Evolutionary conservation across 768 basidiomycete species (phyloP), one percentile per base, ranked within the genome.

Genomic region (Tricholoma sp.): DNA sequence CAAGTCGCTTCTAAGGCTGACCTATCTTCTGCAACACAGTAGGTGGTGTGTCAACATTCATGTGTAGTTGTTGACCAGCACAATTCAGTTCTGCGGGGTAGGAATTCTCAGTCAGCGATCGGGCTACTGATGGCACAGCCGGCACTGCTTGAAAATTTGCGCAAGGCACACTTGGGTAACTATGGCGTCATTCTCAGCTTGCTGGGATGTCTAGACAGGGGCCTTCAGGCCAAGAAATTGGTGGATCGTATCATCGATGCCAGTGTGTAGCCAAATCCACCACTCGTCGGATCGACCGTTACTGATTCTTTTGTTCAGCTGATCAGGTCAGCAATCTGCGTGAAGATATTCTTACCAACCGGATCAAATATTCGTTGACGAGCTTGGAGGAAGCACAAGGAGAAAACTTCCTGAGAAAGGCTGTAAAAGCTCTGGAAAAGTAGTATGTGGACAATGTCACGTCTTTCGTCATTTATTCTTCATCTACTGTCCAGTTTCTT

Each of bases 261-360:
- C 50, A 74, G 76, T 80, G 57, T 32, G 81, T 71, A 17, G 39
- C 45, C 56, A 15, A 37, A 6, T 6, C 41, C 31, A 44, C 41
- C 4, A 39, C 20, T 29, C 3, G 17, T 48, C 33, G 8, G 36
- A 33, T 2, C 49, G 18, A 32, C 32, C 10, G 53, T 0, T 52
- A 8, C 32, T 3, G 11, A 29, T 39, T 50, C 12, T n/a, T 50
- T 57, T 52, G 37, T 44, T 11, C 64, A 95, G 94, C 88, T 60
- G 94, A 96, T 67, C 92, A 95, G 55, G 93, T 98, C 17, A 84
- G 85, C 32, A 96, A 98, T 66, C 70, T 99, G 10, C 82, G 96
- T 48, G 95, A 98, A 72, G 89, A 91, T 58, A 88, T 98, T 36
- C 75, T 98, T 31, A 79, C 81, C 7, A 79, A 91, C 66, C 84